Evolutionary conservation across 2,329 filamentous ascomycete genomes (phyloP), one percentile per base, ranked within the genome.

Genomic region (Aspergillus arachidicola): DNA sequence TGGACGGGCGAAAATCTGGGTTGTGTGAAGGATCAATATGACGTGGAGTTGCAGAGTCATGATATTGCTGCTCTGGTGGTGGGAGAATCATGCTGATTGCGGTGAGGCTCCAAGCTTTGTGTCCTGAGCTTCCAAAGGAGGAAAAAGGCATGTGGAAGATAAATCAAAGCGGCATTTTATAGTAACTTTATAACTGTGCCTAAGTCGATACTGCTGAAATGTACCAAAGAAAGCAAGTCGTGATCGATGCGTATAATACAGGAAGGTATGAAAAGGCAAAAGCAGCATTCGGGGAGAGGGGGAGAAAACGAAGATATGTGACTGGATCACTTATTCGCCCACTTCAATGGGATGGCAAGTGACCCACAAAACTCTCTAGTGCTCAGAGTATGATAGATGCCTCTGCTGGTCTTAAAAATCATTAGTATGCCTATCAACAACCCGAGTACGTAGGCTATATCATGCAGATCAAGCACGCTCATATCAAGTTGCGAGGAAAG

Each of bases 61-160:
- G 75, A 77, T 67, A 67, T 64, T 9, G 71, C 73, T 19, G 71
- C 72, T 61, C 63, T 77, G 62, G 61, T 76, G 54, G 68, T 77
- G 67, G 63, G 63, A n/a, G 43, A 34, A 19, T 38, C 51, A 19
- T 55, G 51, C 34, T 55, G 32, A 55, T 23, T 10, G 45, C 2
- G 14, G 14, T 51, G 48, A n/a, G 12, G 48, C 10, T 9, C 16
- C 6, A 9, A n/a, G 7, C 16, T 7, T 41, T n/a, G 38, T n/a
- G 16, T 7, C 38, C 6, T 6, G 12, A 16, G 14, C 14, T 36
- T 16, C 34, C 11, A 16, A 36, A 16, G 11, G 6, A 16, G 36
- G 6, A 2, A 19, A 38, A 6, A 16, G 19, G 14, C 6, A 38
- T 6, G 6, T 36, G 12, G 6, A n/a, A 7, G 38, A 41, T 7